Evolutionary conservation across 805 yeast species (phyloP).

Genomic region (Ogataea methylovora): DNA sequence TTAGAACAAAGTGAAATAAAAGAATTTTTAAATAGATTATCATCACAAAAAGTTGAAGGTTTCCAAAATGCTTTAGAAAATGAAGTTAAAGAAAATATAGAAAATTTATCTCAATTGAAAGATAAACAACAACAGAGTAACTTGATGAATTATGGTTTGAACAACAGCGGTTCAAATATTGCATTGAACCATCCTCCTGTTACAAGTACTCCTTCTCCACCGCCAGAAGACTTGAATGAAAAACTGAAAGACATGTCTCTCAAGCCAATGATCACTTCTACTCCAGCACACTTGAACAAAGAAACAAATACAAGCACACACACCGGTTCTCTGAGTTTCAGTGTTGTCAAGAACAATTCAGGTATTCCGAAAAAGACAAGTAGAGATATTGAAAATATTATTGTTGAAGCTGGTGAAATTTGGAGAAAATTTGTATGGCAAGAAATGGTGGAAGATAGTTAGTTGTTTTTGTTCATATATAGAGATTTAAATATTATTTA

Average conservation of each 20-base stretch:
- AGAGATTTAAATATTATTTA: too few species aligned
- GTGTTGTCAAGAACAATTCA: background rate
- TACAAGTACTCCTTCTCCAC: background rate
- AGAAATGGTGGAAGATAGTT: slow-evolving; percentile 41
- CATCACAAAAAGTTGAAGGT: slow-evolving; percentile 35
- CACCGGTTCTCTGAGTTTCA: background rate
- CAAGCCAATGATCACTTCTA: too few species aligned
- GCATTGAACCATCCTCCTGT: background rate
- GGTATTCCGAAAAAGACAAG: slow-evolving; percentile 3
- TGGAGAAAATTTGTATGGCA: slow-evolving; percentile 80
- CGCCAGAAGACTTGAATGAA: background rate
- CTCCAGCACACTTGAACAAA: too few species aligned
- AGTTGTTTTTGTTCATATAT: background rate
- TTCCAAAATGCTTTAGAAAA: slow-evolving; percentile 11
- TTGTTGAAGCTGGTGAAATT: slow-evolving; percentile 75
- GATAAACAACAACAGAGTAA: too few species aligned
- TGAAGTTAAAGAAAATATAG: slow-evolving; percentile 2
- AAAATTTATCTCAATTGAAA: slow-evolving; percentile 1
- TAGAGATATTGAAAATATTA: slow-evolving; percentile 62
- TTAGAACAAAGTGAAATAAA: slow-evolving; percentile 86
- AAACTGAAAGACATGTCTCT: background rate
- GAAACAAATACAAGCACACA: background rate
- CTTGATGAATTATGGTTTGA: too few species aligned
- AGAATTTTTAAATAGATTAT: slow-evolving; percentile 59
- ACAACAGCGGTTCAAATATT: background rate